A percentile compares a stretch with the other conserved stretches of the same genome.
Conservation (phyloP, 345 rosid genomes). For the Eucalyptus shirleyi region DNA sequence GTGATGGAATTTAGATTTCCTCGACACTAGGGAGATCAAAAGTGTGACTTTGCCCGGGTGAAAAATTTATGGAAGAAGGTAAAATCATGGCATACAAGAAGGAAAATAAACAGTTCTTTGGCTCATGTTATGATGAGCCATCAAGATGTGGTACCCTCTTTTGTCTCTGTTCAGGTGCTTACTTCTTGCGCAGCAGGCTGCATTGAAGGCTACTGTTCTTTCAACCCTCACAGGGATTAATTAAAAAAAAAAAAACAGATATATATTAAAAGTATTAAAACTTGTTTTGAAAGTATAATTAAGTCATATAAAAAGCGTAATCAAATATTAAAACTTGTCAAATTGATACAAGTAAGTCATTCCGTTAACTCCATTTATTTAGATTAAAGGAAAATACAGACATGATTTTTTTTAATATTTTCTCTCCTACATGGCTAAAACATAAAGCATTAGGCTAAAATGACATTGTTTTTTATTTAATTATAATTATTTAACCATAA, state of each 20-base stretch:
- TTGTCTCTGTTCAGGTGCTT: not conserved
- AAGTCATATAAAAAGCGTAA: no score
- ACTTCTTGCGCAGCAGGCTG: not conserved
- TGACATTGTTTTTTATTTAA: no score
- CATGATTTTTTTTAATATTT: no score
- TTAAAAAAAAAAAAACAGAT: no score
- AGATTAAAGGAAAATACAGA: no score
- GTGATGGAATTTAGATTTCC: not conserved
- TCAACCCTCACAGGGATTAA: not conserved
- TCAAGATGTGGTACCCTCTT: not conserved
- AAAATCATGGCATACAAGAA: not conserved
- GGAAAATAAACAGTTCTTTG: not conserved
- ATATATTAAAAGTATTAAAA: no score
- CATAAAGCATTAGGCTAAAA: no score
- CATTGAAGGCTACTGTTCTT: not conserved
- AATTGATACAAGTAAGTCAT: no score
- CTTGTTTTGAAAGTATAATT: no score
- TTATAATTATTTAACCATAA: no score
- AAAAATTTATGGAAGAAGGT: not conserved
- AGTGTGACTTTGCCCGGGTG: not conserved
- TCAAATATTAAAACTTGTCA: no score
- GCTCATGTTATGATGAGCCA: not conserved
- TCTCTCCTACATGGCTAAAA: no score
- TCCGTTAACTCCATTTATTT: accelerated
- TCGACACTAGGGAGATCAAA: not conserved